These are phyloP conservation scores for Domatiomyces globalis DNA, from an alignment of 2,329 filamentous ascomycete genomes.

Conservation along the genomic window DNA sequence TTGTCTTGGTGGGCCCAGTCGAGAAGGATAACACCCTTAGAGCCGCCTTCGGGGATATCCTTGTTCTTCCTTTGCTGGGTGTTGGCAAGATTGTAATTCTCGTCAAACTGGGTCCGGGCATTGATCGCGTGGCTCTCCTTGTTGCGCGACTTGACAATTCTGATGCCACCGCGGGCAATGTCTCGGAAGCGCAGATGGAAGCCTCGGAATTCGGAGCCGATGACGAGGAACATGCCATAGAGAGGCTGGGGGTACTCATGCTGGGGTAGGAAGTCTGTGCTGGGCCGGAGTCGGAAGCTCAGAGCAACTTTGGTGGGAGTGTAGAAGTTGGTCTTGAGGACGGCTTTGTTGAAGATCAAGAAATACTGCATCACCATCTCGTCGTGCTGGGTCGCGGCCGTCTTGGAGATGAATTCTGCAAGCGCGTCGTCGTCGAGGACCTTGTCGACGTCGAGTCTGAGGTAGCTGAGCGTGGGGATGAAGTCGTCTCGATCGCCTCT, in stretches of 20 bases:
- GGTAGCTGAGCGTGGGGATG: slow-evolving; percentile 54
- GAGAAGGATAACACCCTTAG: slow-evolving; percentile 92
- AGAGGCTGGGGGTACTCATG: slow-evolving; percentile 87
- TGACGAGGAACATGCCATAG: slow-evolving; percentile 97
- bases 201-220: slow-evolving; percentile 88
- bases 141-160: slow-evolving; percentile 95
- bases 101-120: slow-evolving; percentile 87
- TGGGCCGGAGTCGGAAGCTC: slow-evolving; percentile 83
- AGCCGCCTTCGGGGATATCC: slow-evolving; percentile 95
- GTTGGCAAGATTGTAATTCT: slow-evolving; percentile 96
- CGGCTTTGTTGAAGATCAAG: slow-evolving; percentile 81
- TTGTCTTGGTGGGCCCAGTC: slow-evolving; percentile 92
- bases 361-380: slow-evolving; percentile 97
- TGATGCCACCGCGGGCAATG: slow-evolving; percentile 90
- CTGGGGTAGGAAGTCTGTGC: slow-evolving; percentile 60
- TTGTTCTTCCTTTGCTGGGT: slow-evolving; percentile 99
- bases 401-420: slow-evolving; percentile 61
- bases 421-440: slow-evolving; percentile 63
- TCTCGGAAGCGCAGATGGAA: slow-evolving; percentile 97
- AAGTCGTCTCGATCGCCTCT: slow-evolving; percentile 52
- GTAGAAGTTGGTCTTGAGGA: slow-evolving; percentile 96
- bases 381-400: slow-evolving; percentile 85
- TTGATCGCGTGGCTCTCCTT: slow-evolving; percentile 95
- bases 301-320: slow-evolving; percentile 96
- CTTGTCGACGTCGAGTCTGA: slow-evolving; percentile 52